These are phyloP conservation scores for Xylariaceae sp. DNA, from an alignment of 2,329 filamentous ascomycete genomes.

Conservation along the genomic window DNA sequence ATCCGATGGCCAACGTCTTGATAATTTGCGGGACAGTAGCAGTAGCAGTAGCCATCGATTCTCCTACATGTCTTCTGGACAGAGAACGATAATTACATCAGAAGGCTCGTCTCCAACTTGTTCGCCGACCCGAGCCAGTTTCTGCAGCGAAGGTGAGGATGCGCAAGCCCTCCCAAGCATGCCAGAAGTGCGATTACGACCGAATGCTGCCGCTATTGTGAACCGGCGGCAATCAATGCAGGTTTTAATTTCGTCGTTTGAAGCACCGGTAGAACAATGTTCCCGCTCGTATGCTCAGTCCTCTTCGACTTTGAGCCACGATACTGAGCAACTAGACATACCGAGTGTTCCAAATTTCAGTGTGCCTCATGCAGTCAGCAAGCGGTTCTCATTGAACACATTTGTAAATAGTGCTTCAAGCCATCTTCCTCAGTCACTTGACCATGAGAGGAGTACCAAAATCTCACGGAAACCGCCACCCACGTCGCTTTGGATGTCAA, in stretches of 20 bases:
- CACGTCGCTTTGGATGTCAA: conserved; percentile 54
- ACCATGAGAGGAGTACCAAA: conserved; percentile 38
- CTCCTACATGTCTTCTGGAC: conserved; percentile 66
- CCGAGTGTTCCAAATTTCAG: conserved; percentile 59
- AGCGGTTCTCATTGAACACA: conserved; percentile 53
- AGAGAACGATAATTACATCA: conserved; percentile 66
- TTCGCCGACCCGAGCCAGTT: conserved; percentile 62
- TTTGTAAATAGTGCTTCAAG: conserved; percentile 17
- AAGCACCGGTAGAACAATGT: conserved; percentile 43
- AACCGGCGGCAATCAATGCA: conserved; percentile 61
- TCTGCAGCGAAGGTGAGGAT: conserved; percentile 50
- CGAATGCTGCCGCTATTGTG: conserved; percentile 59
- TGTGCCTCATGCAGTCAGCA: conserved; percentile 54
- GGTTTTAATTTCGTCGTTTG: conserved; percentile 51
- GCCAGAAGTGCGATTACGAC: conserved; percentile 52
- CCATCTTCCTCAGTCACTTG: conserved; percentile 30
- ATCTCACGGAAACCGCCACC: conserved; percentile 50
- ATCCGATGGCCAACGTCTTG: conserved; percentile 64
- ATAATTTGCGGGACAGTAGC: conserved; percentile 58
- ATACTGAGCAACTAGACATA: conserved; percentile 34
- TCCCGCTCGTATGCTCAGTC: conserved; percentile 38
- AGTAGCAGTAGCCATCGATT: conserved; percentile 63
- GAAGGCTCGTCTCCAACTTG: conserved; percentile 63
- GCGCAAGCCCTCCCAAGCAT: conserved; percentile 29
- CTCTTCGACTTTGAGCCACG: conserved; percentile 28